Base-by-base conservation (phyloP, 345 rosid species). In the Gossypium herbaceum region DNA sequence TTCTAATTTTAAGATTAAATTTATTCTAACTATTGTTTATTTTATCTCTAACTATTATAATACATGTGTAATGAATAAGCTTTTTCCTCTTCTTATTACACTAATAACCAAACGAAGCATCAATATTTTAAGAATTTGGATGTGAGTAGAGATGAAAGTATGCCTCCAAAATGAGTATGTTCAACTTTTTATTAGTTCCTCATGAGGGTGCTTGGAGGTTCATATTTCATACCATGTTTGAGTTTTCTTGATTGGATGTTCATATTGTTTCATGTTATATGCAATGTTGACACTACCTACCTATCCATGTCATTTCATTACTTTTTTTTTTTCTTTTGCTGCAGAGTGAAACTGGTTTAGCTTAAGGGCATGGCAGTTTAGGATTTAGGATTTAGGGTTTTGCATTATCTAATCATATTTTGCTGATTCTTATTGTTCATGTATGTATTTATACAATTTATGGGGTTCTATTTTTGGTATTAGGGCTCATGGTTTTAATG, bases 341-440 rank as follows among this genome's bases (percentile, higher is more conserved):
- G 25, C 22, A 10, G 52, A 19, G 9, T 43, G 19, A 12, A 64
- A 12, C 13, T 41, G 13, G 17, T 63, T 63, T 47, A 19, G 68
- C 47, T 63, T 17, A 39, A 17, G 48, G 22, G 39, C 9, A 39
- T 41, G 2, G 20, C 22, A 41, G 27, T 15, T 9, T 57, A 57
- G 61, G 27, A 25, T 27, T 51, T 29, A 29, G 1, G 41, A 1
- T 34, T 34, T 34, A 57, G 61, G 29, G 61, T 27, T 52, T 70
- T 52, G 45, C 34, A 16, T 51, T 51, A 25, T 56, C 60, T 11
- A 45, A 41, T 29, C 44, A 51, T 29, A 9, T 27, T 51, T 68
- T 69, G 73, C 45, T 69, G 41, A 69, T 51, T 69, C 58, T 51
- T 24, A 68, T 47, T 47, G 39, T 20, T 68, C 20, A 41, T 41